Evolutionary conservation across 257 asterid species (phyloP).

Genomic region (Lycium ferocissimum): DNA sequence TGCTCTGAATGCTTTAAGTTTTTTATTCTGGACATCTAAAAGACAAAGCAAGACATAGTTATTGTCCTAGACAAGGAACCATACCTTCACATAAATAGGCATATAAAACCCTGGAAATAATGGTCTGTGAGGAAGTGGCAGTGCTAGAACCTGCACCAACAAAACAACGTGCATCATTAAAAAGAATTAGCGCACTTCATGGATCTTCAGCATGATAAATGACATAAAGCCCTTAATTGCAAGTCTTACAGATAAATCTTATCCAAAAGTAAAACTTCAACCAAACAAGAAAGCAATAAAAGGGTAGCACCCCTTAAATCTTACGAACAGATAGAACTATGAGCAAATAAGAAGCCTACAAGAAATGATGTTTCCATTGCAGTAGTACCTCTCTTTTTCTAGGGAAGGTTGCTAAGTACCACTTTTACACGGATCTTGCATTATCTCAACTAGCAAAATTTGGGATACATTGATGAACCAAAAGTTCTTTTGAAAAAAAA

Average conservation of each 20-base stretch:
- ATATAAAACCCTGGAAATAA: conserved; percentile 95
- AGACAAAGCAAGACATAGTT: neutral
- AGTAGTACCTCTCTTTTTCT: conserved; percentile 17
- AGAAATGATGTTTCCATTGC: neutral
- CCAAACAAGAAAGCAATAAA: neutral
- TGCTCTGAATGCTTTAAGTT: neutral
- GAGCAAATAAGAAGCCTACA: conserved; percentile 20
- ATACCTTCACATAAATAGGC: conserved; percentile 97
- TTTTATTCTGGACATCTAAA: neutral
- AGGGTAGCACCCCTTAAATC: neutral
- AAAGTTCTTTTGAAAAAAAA: neutral
- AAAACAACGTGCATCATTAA: conserved; percentile 25
- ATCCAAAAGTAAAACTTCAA: neutral
- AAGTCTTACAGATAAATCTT: neutral
- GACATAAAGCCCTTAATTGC: neutral
- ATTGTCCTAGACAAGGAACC: conserved; percentile 29
- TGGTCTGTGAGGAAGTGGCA: conserved; percentile 76
- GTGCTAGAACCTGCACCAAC: conserved; percentile 66
- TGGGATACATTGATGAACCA: neutral
- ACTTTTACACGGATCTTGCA: neutral
- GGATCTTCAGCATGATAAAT: neutral
- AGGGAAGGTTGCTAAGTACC: conserved; percentile 3
- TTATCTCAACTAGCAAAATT: conserved; percentile 10
- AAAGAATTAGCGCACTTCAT: neutral
- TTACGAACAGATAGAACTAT: neutral